phyloP scores from a whole-genome alignment of 1,284 basidiomycete genomes.

The Trichosporon sp. region DNA sequence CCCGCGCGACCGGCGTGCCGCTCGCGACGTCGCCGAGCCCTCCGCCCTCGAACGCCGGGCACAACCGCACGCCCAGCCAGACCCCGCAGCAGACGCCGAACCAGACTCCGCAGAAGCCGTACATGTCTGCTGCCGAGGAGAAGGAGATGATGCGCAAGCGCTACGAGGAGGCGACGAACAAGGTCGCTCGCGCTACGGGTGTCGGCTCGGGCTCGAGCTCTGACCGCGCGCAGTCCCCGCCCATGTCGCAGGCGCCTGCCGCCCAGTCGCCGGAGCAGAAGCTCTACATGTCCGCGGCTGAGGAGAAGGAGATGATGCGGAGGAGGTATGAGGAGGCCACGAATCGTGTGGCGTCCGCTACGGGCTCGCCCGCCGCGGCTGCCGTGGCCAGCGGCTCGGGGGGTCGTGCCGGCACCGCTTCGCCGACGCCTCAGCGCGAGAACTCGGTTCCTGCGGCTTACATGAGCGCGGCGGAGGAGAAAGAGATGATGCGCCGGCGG shows the following conservation, averaged over 20 bases:
- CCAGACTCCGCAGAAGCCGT: conserved; percentile 9
- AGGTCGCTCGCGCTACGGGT: conserved; percentile 17
- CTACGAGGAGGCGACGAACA: conserved; percentile 40
- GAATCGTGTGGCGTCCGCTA: conserved; percentile 5
- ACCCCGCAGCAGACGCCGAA: not conserved
- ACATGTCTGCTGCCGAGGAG: conserved; percentile 41
- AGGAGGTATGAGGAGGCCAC: conserved; percentile 36
- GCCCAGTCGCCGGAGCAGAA: conserved; percentile 13
- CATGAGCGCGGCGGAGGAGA: conserved; percentile 33
- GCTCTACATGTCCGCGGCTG: conserved; percentile 30
- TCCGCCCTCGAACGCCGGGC: not conserved
- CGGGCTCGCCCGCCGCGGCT: not conserved
- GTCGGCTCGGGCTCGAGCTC: not conserved
- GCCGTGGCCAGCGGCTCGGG: not conserved
- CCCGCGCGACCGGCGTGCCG: not conserved
- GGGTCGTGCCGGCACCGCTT: not conserved
- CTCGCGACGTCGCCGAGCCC: conserved; percentile 17
- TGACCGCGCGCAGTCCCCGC: conserved; percentile 9
- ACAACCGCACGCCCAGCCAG: too few species aligned
- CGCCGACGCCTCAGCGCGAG: not conserved
- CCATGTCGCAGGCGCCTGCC: not conserved
- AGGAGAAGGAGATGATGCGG: conserved; percentile 39
- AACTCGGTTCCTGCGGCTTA: conserved; percentile 7
- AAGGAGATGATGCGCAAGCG: conserved; percentile 43
- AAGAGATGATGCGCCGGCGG: conserved; percentile 34